phyloP scores from a whole-genome alignment of 2,329 filamentous ascomycete genomes.

The Tolypocladium nubicola region DNA sequence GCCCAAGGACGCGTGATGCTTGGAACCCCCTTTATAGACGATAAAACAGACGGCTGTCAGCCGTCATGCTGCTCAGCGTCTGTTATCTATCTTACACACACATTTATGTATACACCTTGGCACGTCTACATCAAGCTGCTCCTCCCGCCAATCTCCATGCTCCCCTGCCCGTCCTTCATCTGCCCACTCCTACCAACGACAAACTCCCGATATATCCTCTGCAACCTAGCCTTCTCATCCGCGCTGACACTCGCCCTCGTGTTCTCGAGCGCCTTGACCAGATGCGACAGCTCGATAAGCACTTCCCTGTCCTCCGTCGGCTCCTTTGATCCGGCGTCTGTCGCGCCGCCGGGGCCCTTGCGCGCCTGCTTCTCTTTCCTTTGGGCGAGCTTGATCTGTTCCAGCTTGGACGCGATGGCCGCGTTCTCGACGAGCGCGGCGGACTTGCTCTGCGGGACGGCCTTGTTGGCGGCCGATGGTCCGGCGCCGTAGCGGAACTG shows the following conservation, averaged over 20 bases:
- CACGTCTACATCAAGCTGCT: conserved; percentile 77
- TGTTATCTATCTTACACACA: not conserved
- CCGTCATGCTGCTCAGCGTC: not conserved
- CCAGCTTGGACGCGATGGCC: conserved; percentile 69
- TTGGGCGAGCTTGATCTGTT: conserved; percentile 63
- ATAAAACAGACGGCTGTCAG: not conserved
- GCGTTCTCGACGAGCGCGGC: conserved; percentile 63
- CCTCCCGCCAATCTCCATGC: conserved; percentile 83
- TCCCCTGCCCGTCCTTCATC: conserved; percentile 87
- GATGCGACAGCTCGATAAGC: conserved; percentile 73
- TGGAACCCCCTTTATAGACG: not conserved
- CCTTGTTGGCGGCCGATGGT: conserved; percentile 29
- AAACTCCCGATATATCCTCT: conserved; percentile 85
- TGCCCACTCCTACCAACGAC: conserved; percentile 86
- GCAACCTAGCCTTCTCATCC: conserved; percentile 63
- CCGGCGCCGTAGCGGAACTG: conserved; percentile 74
- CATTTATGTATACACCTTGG: not conserved
- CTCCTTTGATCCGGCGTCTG: conserved; percentile 15
- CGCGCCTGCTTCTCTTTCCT: conserved; percentile 30
- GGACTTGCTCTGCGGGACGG: conserved; percentile 37
- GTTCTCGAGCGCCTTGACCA: conserved; percentile 63
- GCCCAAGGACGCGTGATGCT: not conserved
- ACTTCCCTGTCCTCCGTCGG: conserved; percentile 51
- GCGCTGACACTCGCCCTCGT: conserved; percentile 76
- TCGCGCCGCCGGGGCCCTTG: conserved; percentile 10